Percentiles rank a stretch among this genome's conserved stretches.
Conservation (phyloP, 495 filamentous ascomycete species). For the Penicillium paradoxum region DNA sequence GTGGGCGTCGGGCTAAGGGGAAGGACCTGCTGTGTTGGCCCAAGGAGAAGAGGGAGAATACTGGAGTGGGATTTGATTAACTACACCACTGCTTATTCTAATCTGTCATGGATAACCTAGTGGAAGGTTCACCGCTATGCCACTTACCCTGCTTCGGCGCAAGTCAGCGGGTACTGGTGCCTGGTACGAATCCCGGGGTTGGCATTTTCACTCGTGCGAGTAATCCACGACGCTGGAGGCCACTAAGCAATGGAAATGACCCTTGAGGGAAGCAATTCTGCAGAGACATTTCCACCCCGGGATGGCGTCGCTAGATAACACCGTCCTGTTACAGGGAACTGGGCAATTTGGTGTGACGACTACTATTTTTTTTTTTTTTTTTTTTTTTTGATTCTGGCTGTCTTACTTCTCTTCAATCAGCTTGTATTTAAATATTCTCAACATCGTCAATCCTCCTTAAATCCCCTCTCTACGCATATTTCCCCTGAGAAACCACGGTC, state of each 20-base stretch:
- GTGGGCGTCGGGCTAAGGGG: neutral
- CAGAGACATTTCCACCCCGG: slow-evolving; percentile 57
- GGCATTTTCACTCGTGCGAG: slow-evolving; percentile 53
- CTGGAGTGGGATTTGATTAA: too few relatives aligned
- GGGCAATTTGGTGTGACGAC: slow-evolving; percentile 41
- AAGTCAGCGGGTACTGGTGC: slow-evolving; percentile 47
- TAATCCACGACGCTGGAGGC: slow-evolving; percentile 55
- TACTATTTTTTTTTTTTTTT: slow-evolving; percentile 12
- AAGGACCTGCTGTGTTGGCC: neutral
- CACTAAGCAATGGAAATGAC: slow-evolving; percentile 59
- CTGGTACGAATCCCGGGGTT: slow-evolving; percentile 59
- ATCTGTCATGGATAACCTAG: slow-evolving; percentile 49
- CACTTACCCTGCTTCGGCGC: slow-evolving; percentile 39
- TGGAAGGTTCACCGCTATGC: slow-evolving; percentile 42
- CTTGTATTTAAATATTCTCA: too few relatives aligned
- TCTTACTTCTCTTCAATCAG: too few relatives aligned
- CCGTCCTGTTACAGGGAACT: slow-evolving; percentile 43
- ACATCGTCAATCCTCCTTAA: too few relatives aligned
- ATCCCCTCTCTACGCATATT: too few relatives aligned
- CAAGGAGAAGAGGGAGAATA: neutral
- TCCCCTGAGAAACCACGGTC: too few relatives aligned
- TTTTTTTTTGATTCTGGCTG: neutral
- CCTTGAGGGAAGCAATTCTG: slow-evolving; percentile 64
- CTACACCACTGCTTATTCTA: too few relatives aligned
- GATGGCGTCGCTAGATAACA: slow-evolving; percentile 57